These are phyloP conservation scores for Wickerhamomyces rabaulensis DNA, from an alignment of 805 yeast species.

Conservation along the genomic window DNA sequence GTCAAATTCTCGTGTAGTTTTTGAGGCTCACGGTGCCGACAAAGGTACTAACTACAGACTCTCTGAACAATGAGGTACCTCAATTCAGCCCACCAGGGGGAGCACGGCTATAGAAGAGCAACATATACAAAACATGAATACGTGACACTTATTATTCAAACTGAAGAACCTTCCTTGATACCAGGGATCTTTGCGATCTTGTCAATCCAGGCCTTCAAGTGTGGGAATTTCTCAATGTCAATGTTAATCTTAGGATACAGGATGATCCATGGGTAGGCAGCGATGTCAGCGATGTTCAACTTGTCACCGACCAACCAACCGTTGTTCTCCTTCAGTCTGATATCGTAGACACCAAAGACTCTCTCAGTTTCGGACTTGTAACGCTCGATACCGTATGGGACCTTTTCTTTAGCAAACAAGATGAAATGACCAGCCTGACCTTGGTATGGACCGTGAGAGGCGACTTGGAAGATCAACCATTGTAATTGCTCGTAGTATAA, in stretches of 20 bases:
- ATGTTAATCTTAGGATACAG: slow-evolving; percentile 15
- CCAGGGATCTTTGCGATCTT: slow-evolving; percentile 3
- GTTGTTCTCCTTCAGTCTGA: slow-evolving; percentile 40
- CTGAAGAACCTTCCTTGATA: background rate
- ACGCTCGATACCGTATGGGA: slow-evolving; percentile 50
- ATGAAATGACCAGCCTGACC: slow-evolving; percentile 54
- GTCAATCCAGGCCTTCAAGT: slow-evolving; percentile 35
- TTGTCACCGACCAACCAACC: slow-evolving; percentile 60
- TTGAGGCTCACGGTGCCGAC: too few species aligned
- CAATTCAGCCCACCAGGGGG: background rate
- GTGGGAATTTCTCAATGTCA: slow-evolving; percentile 35
- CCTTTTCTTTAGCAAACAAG: slow-evolving; percentile 40
- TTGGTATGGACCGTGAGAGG: slow-evolving; percentile 57
- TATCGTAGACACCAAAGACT: slow-evolving; percentile 49
- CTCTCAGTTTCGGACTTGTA: slow-evolving; percentile 47
- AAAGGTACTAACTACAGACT: too few species aligned
- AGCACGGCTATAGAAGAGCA: background rate
- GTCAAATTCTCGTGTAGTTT: too few species aligned
- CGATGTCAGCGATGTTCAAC: slow-evolving; percentile 54
- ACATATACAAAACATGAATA: background rate
- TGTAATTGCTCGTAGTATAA: slow-evolving; percentile 49
- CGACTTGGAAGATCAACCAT: slow-evolving; percentile 52
- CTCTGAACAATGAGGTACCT: too few species aligned
- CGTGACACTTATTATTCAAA: background rate
- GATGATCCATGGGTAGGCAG: slow-evolving; percentile 42